phyloP scores from a whole-genome alignment of 2,329 filamentous ascomycete species.

The Neophaeococcomyces mojaviensis region DNA sequence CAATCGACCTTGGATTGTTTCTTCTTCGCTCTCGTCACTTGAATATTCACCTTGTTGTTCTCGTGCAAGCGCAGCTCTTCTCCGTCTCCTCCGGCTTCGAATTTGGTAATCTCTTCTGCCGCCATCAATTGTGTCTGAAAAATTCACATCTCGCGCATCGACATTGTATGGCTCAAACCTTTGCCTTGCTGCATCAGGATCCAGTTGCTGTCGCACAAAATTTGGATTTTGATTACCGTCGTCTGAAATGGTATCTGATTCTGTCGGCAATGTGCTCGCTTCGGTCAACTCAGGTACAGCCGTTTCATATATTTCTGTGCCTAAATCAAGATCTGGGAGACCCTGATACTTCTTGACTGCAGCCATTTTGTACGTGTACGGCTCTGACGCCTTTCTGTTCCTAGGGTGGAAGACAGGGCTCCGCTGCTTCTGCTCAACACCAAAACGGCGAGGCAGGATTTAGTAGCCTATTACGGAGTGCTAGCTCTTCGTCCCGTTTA shows the following conservation, averaged over 20 bases:
- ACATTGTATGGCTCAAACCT: conserved; percentile 70
- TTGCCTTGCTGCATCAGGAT: conserved; percentile 69
- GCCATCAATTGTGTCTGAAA: conserved; percentile 77
- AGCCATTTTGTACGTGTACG: conserved; percentile 47
- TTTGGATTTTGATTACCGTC: conserved; percentile 54
- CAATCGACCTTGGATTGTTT: conserved; percentile 69
- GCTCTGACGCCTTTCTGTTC: background rate
- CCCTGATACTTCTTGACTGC: conserved; percentile 75
- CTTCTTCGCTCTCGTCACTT: conserved; percentile 63
- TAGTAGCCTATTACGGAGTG: too few species aligned
- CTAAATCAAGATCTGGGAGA: conserved; percentile 74
- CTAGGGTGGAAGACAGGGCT: background rate
- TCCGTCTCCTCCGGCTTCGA: conserved; percentile 55
- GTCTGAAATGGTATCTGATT: conserved; percentile 37
- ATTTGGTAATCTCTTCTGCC: conserved; percentile 79
- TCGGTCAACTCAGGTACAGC: conserved; percentile 69
- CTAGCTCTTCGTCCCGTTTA: too few species aligned
- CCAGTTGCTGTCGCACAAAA: conserved; percentile 69
- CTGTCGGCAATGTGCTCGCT: conserved; percentile 52
- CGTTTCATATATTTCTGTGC: conserved; percentile 94
- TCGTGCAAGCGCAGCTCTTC: conserved; percentile 39
- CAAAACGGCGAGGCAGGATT: too few species aligned
- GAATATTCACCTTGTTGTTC: conserved; percentile 39
- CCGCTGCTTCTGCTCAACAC: too few species aligned
- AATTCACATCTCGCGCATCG: conserved; percentile 72